Percentiles rank a stretch among this genome's conserved stretches.
Evolutionary conservation across 2,329 filamentous ascomycete genomes (phyloP).

Genomic region (Colletotrichum magnum): DNA sequence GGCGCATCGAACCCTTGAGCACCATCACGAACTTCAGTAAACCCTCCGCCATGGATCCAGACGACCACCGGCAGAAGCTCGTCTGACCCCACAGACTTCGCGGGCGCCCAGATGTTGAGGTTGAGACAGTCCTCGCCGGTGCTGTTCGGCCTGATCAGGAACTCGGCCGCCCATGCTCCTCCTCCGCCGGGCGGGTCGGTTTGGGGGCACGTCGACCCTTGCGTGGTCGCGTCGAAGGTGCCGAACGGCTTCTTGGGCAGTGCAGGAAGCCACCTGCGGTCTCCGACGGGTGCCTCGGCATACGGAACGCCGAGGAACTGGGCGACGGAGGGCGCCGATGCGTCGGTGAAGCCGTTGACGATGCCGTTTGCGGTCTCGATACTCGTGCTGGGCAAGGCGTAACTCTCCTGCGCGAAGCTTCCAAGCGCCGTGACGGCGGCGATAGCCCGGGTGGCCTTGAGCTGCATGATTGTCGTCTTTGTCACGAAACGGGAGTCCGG

Average conservation of each 20-base stretch:
- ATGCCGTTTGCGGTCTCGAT: neutral
- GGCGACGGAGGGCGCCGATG: constrained; percentile 9
- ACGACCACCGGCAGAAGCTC: constrained; percentile 62
- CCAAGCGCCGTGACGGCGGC: constrained; percentile 13
- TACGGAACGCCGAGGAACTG: constrained; percentile 55
- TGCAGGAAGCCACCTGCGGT: constrained; percentile 42
- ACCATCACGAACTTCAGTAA: constrained; percentile 44
- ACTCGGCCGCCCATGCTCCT: constrained; percentile 8
- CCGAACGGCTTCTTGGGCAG: constrained; percentile 43
- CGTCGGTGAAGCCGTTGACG: constrained; percentile 12
- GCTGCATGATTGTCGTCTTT: constrained; percentile 2
- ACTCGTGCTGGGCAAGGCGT: constrained; percentile 1
- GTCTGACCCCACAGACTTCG: constrained; percentile 49
- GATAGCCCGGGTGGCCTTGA: constrained; percentile 1
- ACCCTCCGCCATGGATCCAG: constrained; percentile 61
- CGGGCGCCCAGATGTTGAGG: constrained; percentile 61
- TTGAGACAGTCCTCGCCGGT: constrained; percentile 58
- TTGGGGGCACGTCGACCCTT: neutral
- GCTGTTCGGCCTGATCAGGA: constrained; percentile 16
- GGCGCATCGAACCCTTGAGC: too few relatives aligned
- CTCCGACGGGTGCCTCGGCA: constrained; percentile 46
- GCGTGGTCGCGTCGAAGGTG: constrained; percentile 4
- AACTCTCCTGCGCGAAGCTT: neutral
- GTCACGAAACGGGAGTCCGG: too few relatives aligned
- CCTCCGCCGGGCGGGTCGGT: constrained; percentile 17